Evolutionary conservation across 2,329 filamentous ascomycete genomes (phyloP).

Genomic region (Blastomyces gilchristii): DNA sequence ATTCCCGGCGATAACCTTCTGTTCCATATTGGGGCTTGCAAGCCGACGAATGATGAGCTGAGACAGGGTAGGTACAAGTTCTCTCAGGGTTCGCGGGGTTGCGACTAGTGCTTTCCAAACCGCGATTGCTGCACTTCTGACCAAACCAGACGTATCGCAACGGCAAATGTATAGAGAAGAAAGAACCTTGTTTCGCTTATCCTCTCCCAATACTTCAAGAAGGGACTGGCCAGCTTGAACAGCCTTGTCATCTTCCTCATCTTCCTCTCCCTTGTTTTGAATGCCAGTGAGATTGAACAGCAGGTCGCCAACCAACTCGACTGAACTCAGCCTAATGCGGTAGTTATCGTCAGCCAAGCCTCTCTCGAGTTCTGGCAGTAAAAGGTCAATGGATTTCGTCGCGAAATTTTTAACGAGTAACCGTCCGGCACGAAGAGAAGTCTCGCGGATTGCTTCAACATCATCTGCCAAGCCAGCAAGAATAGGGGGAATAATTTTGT

Average conservation of each 20-base stretch:
- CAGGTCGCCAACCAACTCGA: slow-evolving; percentile 91
- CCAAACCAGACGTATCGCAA: slow-evolving; percentile 86
- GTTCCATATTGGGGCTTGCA: slow-evolving; percentile 93
- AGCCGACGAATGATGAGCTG: slow-evolving; percentile 89
- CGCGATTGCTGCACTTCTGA: slow-evolving; percentile 76
- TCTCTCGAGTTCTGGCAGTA: slow-evolving; percentile 88
- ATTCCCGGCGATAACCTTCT: slow-evolving; percentile 97
- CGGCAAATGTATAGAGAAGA: slow-evolving; percentile 97
- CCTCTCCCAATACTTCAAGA: slow-evolving; percentile 85
- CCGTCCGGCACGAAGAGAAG: slow-evolving; percentile 84
- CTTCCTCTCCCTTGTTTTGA: slow-evolving; percentile 63
- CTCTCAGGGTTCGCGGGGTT: slow-evolving; percentile 83
- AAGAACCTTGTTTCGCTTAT: slow-evolving; percentile 92
- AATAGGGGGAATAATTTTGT: slow-evolving; percentile 90
- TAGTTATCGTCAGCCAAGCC: slow-evolving; percentile 96
- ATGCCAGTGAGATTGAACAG: slow-evolving; percentile 97
- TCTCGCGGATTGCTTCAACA: slow-evolving; percentile 91
- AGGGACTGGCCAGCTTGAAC: slow-evolving; percentile 88
- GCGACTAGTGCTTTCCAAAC: slow-evolving; percentile 98
- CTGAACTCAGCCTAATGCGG: slow-evolving; percentile 93
- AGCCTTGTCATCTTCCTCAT: slow-evolving; percentile 66
- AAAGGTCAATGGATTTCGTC: slow-evolving; percentile 81
- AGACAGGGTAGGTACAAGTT: slow-evolving; percentile 86
- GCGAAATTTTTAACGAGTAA: slow-evolving; percentile 98
- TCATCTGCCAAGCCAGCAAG: slow-evolving; percentile 90